phyloP scores from a whole-genome alignment of 2,329 filamentous ascomycete genomes.

The Penicillium sp. region DNA sequence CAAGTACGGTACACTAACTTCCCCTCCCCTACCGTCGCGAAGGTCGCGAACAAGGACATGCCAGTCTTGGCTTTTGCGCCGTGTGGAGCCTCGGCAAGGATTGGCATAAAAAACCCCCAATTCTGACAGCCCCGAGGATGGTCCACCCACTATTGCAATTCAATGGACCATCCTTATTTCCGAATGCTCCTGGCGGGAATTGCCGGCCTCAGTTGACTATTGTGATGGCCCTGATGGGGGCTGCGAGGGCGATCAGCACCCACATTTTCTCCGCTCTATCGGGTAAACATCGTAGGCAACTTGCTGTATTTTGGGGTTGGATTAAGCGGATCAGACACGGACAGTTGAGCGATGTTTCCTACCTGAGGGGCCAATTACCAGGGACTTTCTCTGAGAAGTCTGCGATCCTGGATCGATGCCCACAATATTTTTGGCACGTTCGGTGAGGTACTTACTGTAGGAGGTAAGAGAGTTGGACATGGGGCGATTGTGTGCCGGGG shows the following conservation, averaged over 20 bases:
- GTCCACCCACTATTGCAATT: background rate
- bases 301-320: too few relatives aligned
- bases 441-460: too few relatives aligned
- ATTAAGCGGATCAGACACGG: too few relatives aligned
- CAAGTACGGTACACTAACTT: background rate
- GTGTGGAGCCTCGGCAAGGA: conserved; percentile 1
- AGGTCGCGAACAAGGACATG: background rate
- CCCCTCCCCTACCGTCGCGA: background rate
- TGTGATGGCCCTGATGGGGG: background rate
- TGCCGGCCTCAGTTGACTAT: background rate
- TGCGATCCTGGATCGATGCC: too few relatives aligned
- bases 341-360: too few relatives aligned
- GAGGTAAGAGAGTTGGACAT: too few relatives aligned
- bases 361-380: too few relatives aligned
- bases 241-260: background rate
- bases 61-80: background rate
- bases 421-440: too few relatives aligned
- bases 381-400: too few relatives aligned
- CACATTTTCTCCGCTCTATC: background rate
- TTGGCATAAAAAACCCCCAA: background rate
- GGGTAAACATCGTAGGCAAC: too few relatives aligned
- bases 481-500: too few relatives aligned
- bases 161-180: background rate
- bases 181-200: background rate
- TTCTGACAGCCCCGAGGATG: background rate